These are phyloP conservation scores for Aspergillus puulaauensis DNA, from an alignment of 2,329 filamentous ascomycete species.

Conservation along the genomic window DNA sequence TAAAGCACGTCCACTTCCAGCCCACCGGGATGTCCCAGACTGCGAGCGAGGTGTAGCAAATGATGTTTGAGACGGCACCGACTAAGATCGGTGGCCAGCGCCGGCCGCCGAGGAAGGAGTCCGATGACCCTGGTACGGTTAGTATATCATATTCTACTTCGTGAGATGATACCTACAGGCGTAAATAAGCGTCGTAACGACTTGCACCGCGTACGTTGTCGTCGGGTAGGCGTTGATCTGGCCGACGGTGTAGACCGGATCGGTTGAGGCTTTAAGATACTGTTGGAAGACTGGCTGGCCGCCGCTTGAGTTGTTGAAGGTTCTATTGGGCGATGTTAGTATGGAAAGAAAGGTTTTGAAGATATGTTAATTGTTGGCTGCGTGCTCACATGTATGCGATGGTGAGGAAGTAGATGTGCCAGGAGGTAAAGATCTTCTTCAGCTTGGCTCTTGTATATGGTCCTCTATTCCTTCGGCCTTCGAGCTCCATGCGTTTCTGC, in stretches of 20 bases:
- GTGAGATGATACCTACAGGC: slow-evolving; percentile 44
- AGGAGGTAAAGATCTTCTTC: slow-evolving; percentile 60
- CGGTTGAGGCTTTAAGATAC: slow-evolving; percentile 38
- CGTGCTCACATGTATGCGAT: slow-evolving; percentile 54
- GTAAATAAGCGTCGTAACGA: slow-evolving; percentile 61
- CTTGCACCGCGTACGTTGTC: slow-evolving; percentile 55
- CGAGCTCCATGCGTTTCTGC: slow-evolving; percentile 51
- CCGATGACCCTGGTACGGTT: slow-evolving; percentile 55
- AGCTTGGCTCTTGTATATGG: slow-evolving; percentile 55
- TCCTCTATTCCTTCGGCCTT: slow-evolving; percentile 46
- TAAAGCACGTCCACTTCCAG: slow-evolving; percentile 65
- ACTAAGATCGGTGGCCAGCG: slow-evolving; percentile 64
- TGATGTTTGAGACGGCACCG: slow-evolving; percentile 43
- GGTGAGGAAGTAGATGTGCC: slow-evolving; percentile 63
- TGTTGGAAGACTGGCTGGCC: slow-evolving; percentile 58
- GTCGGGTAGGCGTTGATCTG: slow-evolving; percentile 58
- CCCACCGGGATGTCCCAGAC: slow-evolving; percentile 52
- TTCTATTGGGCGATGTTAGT: slow-evolving; percentile 20
- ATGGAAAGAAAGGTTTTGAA: too few relatives aligned
- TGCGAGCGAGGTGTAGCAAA: slow-evolving; percentile 46
- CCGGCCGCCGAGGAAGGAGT: slow-evolving; percentile 57
- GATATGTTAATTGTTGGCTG: too few relatives aligned
- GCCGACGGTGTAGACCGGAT: slow-evolving; percentile 47
- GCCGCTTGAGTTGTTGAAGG: slow-evolving; percentile 61
- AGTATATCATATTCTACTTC: neutral